Evolutionary conservation across 176 grass and related monocot genomes (phyloP).

Genomic region (Chrysopogon serrulatus): DNA sequence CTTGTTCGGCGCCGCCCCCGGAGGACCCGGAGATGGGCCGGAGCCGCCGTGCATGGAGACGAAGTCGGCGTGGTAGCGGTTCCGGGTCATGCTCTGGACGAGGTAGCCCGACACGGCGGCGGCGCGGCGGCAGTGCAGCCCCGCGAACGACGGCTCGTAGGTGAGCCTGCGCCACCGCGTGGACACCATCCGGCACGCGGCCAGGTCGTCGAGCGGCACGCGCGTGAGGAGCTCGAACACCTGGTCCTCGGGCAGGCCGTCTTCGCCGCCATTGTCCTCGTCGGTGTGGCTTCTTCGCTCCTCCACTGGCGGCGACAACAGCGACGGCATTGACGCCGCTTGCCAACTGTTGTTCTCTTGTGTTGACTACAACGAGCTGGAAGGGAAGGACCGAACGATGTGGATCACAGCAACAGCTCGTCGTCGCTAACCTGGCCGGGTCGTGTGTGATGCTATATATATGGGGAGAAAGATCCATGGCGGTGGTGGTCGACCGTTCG

Average conservation of each 20-base stretch:
- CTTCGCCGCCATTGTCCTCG: background rate
- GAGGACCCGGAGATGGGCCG: background rate
- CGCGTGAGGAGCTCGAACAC: constrained; percentile 45
- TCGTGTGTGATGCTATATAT: too few species aligned
- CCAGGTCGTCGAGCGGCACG: constrained; percentile 29
- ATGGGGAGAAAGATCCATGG: too few species aligned
- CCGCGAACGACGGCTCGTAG: constrained; percentile 34
- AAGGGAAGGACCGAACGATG: too few species aligned
- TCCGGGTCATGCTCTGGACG: constrained; percentile 10
- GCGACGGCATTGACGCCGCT: background rate
- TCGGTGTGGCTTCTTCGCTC: too few species aligned
- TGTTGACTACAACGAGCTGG: too few species aligned
- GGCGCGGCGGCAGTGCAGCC: constrained; percentile 31
- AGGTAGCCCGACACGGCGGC: constrained; percentile 32
- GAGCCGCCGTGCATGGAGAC: constrained; percentile 16
- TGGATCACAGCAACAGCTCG: too few species aligned
- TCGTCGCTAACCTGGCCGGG: too few species aligned
- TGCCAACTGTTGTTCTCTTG: background rate
- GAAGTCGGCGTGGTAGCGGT: constrained; percentile 28
- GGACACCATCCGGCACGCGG: constrained; percentile 29
- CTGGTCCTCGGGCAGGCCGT: constrained; percentile 22
- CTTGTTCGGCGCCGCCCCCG: accelerated
- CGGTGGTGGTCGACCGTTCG: too few species aligned
- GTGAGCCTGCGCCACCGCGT: constrained; percentile 18
- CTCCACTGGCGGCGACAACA: background rate